Evolutionary conservation across 2,329 filamentous ascomycete genomes (phyloP).

Genomic region (Macrophomina tecta): DNA sequence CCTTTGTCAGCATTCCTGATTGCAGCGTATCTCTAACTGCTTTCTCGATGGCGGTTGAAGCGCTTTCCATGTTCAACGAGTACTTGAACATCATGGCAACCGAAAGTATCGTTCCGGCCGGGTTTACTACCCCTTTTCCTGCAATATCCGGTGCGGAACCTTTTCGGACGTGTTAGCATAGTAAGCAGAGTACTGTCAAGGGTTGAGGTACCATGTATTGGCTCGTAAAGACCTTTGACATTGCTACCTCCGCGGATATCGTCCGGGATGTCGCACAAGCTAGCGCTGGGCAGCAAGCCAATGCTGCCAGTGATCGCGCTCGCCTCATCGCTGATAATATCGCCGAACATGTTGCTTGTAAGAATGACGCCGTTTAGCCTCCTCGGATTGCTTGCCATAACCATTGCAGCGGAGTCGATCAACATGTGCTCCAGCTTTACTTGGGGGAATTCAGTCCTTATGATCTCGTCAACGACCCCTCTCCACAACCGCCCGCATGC

Average conservation of each 20-base stretch:
- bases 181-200: constrained; percentile 8
- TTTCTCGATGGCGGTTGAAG: constrained; percentile 79
- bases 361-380: constrained; percentile 89
- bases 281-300: constrained; percentile 86
- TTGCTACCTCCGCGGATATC: constrained; percentile 66
- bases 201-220: constrained; percentile 77
- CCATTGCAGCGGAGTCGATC: constrained; percentile 96
- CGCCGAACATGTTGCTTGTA: constrained; percentile 92
- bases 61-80: constrained; percentile 78
- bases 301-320: constrained; percentile 92
- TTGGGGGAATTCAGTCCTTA: constrained; percentile 87
- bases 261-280: constrained; percentile 83
- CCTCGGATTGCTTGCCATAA: constrained; percentile 93
- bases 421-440: constrained; percentile 85
- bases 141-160: constrained; percentile 93
- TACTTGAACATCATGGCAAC: constrained; percentile 96
- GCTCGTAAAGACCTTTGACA: constrained; percentile 96
- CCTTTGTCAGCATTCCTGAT: constrained; percentile 76
- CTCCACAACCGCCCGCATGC: constrained; percentile 83
- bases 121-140: constrained; percentile 89
- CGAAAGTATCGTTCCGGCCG: constrained; percentile 87
- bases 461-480: constrained; percentile 82
- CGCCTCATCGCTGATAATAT: constrained; percentile 95
- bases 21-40: constrained; percentile 84
- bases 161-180: constrained; percentile 40